phyloP scores from a whole-genome alignment of 495 filamentous ascomycete genomes.

The Cercophora samala region DNA sequence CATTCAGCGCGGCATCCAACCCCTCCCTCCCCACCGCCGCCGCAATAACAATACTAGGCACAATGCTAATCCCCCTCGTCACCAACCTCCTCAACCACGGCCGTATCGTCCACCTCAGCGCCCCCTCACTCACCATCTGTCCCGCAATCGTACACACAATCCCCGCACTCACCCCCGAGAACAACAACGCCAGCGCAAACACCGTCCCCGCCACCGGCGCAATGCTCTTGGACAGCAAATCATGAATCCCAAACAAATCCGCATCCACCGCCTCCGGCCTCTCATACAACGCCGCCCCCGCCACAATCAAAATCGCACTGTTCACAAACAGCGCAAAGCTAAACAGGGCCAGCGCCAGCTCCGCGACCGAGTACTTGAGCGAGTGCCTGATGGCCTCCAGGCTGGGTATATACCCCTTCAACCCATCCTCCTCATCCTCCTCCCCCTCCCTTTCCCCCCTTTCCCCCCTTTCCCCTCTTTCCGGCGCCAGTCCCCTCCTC shows the following conservation, averaged over 20 bases:
- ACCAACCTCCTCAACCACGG: slow-evolving; percentile 53
- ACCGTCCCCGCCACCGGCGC: slow-evolving; percentile 65
- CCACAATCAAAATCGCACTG: slow-evolving; percentile 83
- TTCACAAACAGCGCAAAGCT: slow-evolving; percentile 95
- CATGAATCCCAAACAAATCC: slow-evolving; percentile 79
- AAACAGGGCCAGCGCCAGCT: slow-evolving; percentile 74
- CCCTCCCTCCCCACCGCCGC: slow-evolving; percentile 50
- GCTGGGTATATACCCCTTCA: slow-evolving; percentile 70
- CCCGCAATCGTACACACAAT: slow-evolving; percentile 60
- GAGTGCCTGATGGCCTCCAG: slow-evolving; percentile 73
- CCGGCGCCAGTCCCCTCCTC: slow-evolving; percentile 54
- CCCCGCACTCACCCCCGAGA: slow-evolving; percentile 53
- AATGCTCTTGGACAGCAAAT: slow-evolving; percentile 66
- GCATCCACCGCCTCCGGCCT: slow-evolving; percentile 54
- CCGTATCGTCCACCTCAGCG: slow-evolving; percentile 56
- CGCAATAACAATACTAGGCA: slow-evolving; percentile 73
- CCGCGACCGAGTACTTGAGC: slow-evolving; percentile 74
- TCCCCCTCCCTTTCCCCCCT: no score
- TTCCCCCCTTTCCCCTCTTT: slow-evolving; percentile 9
- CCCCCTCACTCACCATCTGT: slow-evolving; percentile 58
- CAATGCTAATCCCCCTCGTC: slow-evolving; percentile 63
- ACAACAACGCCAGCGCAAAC: slow-evolving; percentile 54
- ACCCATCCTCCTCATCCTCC: slow-evolving; percentile 38
- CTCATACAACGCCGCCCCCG: slow-evolving; percentile 74
- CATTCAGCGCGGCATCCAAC: slow-evolving; percentile 11